These are phyloP conservation scores for Ganoderma multipileum DNA, from an alignment of 1,284 basidiomycete species.

Conservation along the genomic window DNA sequence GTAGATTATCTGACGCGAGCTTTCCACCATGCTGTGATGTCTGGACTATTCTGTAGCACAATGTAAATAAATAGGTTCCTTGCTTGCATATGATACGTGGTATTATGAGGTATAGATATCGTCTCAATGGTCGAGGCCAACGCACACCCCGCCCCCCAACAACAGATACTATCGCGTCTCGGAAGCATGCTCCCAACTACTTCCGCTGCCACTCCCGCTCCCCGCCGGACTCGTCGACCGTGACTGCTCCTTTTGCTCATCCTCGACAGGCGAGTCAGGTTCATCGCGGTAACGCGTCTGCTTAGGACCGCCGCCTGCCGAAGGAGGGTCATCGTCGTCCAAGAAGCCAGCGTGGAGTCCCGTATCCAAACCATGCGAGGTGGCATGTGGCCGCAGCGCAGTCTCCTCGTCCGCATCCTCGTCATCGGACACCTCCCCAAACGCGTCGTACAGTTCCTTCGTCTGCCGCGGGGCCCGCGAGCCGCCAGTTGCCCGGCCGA, in stretches of 20 bases:
- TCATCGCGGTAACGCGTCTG: slow-evolving; percentile 62
- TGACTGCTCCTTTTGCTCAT: slow-evolving; percentile 41
- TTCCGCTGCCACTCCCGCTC: slow-evolving; percentile 51
- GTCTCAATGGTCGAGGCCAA: slow-evolving; percentile 11
- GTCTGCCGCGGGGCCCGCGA: slow-evolving; percentile 53
- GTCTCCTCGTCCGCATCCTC: slow-evolving; percentile 75
- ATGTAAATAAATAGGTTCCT: slow-evolving; percentile 37
- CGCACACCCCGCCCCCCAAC: neutral
- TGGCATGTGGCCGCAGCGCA: slow-evolving; percentile 46
- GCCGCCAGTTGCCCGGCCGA: slow-evolving; percentile 43
- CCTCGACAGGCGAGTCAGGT: slow-evolving; percentile 45
- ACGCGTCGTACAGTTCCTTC: slow-evolving; percentile 92
- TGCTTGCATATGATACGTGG: slow-evolving; percentile 28
- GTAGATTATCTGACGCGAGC: slow-evolving; percentile 30
- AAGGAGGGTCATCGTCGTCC: slow-evolving; percentile 64
- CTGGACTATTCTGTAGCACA: slow-evolving; percentile 37
- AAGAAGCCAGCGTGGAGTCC: slow-evolving; percentile 69
- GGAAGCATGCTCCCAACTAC: slow-evolving; percentile 80
- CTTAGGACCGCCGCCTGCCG: slow-evolving; percentile 44
- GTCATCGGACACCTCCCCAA: slow-evolving; percentile 84
- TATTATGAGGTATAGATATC: slow-evolving; percentile 10
- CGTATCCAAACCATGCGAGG: slow-evolving; percentile 42
- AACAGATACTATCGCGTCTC: slow-evolving; percentile 41
- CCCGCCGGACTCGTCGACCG: slow-evolving; percentile 38
- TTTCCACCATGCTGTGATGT: slow-evolving; percentile 30